Evolutionary conservation across 352 stramenopile species (phyloP), one percentile per base, ranked within the genome.

Genomic region (Globisporangium barbulae): DNA sequence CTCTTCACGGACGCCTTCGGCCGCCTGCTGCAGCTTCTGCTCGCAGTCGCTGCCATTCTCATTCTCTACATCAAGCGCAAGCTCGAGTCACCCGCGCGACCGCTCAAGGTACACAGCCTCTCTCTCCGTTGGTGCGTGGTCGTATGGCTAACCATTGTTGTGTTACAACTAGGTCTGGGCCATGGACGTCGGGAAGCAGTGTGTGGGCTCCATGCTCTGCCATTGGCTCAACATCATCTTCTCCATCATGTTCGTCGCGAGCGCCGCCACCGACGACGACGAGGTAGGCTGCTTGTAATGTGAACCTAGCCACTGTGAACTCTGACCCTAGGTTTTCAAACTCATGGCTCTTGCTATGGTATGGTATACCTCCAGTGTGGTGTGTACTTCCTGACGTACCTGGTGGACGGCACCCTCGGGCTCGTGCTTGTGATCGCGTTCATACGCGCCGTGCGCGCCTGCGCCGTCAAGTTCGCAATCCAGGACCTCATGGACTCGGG

Each of bases 11-110:
- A 92, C 68, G 68, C 74, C 12, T 91, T 89, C 57, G 68, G 71
- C 2, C 73, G 79, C 9, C 21, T 89, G 47, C 70, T 92, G 59
- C 83, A 92, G 63, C 22, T 92, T 21, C 56, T 76, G 47, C 63
- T 94, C 48, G 78, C 67, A 5, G 57, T 76, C 22, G 78, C 74
- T 12, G 78, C 80, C 2, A 52, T 92, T 5, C 71, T 86, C 67
- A 71, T 92, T 45, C 72, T 92, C 55, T 90, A 81, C 68, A 79
- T 91, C 71, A 92, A 92, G 71, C 76, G 83, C 59, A 86, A 91
- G 63, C 74, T 91, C 53, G 85, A 92, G 73, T 80, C 76, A 15
- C 81, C 81, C 35, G 88, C 87, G 60, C 78, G 81, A 0, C 79
- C 78, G 15, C 63, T 93, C 12, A 81, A 78, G 52, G 78, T 84